Conservation (phyloP, 2,329 filamentous ascomycete genomes). For the Alternaria ventricosa region DNA sequence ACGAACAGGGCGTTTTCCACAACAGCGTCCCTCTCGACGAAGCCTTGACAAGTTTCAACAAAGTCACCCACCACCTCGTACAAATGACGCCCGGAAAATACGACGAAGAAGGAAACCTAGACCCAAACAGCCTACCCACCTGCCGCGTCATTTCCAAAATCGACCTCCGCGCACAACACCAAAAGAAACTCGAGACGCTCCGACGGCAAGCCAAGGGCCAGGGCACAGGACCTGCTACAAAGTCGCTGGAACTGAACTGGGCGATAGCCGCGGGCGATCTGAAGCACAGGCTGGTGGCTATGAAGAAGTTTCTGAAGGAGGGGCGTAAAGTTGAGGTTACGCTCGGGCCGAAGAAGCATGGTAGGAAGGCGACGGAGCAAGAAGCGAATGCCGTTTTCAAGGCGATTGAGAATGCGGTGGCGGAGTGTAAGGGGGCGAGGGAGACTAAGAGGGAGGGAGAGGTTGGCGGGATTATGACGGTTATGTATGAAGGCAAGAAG, state of each 20-base stretch:
- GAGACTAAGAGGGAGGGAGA: constrained; percentile 37
- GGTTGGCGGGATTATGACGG: constrained; percentile 40
- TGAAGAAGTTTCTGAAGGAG: constrained; percentile 75
- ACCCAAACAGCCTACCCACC: constrained; percentile 61
- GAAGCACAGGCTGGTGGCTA: constrained; percentile 55
- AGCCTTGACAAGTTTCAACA: constrained; percentile 57
- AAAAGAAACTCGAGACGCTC: constrained; percentile 53
- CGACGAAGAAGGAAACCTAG: constrained; percentile 32
- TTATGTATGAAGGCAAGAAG: constrained; percentile 40
- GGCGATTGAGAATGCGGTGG: constrained; percentile 55
- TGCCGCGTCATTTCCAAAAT: constrained; percentile 73
- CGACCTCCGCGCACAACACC: constrained; percentile 55
- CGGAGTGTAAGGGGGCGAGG: constrained; percentile 41
- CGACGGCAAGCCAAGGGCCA: constrained; percentile 49
- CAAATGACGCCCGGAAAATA: constrained; percentile 50
- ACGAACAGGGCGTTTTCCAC: constrained; percentile 47
- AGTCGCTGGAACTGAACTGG: constrained; percentile 92
- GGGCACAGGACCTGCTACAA: constrained; percentile 52
- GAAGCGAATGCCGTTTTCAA: constrained; percentile 65
- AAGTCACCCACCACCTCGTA: constrained; percentile 58
- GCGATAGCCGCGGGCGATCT: constrained; percentile 79
- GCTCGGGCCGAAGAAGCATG: constrained; percentile 71
- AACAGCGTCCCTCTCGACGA: constrained; percentile 37
- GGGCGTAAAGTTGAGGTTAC: constrained; percentile 78
- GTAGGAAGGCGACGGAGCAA: constrained; percentile 64